Evolutionary conservation across 2,329 filamentous ascomycete species (phyloP).

Genomic region (Colletotrichum lini): DNA sequence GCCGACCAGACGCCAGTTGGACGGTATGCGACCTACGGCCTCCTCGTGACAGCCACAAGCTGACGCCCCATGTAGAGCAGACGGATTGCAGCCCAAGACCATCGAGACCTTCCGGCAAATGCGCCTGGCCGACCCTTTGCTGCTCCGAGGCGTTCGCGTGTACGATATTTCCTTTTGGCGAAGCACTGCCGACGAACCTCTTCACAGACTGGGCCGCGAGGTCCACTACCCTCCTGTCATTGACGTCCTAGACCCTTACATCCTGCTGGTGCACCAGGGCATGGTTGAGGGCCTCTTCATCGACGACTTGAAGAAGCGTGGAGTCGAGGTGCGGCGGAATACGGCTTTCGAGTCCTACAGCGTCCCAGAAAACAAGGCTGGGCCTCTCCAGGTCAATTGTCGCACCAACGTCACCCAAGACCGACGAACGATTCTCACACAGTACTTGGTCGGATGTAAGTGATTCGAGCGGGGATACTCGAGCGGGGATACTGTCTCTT

Average conservation of each 20-base stretch:
- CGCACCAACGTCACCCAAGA: constrained; percentile 67
- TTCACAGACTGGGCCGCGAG: constrained; percentile 75
- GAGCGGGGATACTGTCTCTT: not conserved
- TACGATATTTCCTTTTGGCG: constrained; percentile 85
- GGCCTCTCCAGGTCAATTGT: constrained; percentile 66
- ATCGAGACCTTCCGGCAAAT: constrained; percentile 84
- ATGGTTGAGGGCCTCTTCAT: constrained; percentile 82
- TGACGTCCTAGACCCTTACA: constrained; percentile 70
- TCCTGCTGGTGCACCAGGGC: constrained; percentile 77
- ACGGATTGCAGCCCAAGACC: constrained; percentile 83
- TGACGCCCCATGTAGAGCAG: constrained; percentile 62
- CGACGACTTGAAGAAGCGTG: constrained; percentile 76
- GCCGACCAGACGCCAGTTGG: constrained; percentile 78
- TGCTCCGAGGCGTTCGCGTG: constrained; percentile 77
- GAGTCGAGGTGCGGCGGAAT: constrained; percentile 74
- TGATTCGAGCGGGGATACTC: not conserved
- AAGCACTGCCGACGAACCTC: constrained; percentile 62
- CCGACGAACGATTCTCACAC: constrained; percentile 65
- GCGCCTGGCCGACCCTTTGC: constrained; percentile 76
- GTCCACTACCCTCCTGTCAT: constrained; percentile 77
- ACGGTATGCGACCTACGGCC: constrained; percentile 51
- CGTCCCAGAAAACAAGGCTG: constrained; percentile 58
- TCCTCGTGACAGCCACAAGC: not conserved
- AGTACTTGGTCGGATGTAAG: constrained; percentile 78
- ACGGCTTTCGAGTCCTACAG: constrained; percentile 74